Evolutionary conservation across 257 asterid species (phyloP), one percentile per base, ranked within the genome.

Genomic region (Craterostigma plantagineum): DNA sequence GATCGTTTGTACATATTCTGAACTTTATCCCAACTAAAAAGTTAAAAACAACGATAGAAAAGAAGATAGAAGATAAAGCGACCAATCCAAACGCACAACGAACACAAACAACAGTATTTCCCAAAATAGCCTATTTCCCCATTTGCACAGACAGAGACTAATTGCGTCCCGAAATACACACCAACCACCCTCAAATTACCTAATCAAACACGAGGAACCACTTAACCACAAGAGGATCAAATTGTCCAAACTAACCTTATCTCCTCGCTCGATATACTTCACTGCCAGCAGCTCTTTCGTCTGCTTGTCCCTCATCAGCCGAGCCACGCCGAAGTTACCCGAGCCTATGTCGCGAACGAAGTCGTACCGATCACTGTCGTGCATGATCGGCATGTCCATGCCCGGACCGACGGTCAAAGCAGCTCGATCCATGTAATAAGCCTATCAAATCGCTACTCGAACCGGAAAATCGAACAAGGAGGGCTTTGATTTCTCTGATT

Each of bases 361-460:
- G 65, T 81, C 94, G 58, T 78, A 81, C 17, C 94, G 79, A 64
- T 77, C 92, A 43, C 90, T 77, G 37, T 77, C 90, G 74, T 81
- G 94, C 92, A 81, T 78, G 79, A 78, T 81, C 81, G 92, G 92
- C 81, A 82, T 61, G 53, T 78, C 92, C 79, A 78, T 67, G 14
- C 67, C 72, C 62, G 81, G 79, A 45, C 76, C 81, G 18, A 27
- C 51, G 1, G 65, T 48, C 15, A 67, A 11, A 58, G 60, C 58
- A 14, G 66, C 61, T 56, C 94, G 92, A 78, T 81, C 79, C 92
- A 81, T 81, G 41, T 45, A 34, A 35, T 27, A 36, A 23, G 45
- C 14, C 12, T 30, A 34, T 46, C 61, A 51, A 57, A 13, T 53
- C 50, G 45, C 14, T 45, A 55, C 35, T 63, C 51, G 50, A 36